Conservation (phyloP, 1,139 yeast genomes). For the Keqinozyma sinolaborantium region DNA sequence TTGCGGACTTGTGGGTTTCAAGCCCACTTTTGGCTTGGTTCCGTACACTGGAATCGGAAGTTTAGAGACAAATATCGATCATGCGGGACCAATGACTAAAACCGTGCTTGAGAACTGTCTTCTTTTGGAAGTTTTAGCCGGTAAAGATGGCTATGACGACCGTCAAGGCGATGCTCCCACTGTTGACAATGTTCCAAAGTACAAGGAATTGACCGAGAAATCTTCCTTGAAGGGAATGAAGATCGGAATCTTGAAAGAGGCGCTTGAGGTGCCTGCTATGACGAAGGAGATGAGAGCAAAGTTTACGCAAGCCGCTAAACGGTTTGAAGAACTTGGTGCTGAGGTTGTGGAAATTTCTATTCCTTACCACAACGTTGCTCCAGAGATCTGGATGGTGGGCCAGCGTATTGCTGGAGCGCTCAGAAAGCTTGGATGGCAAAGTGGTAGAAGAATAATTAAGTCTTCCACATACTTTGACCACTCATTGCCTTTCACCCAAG, state of each 20-base stretch:
- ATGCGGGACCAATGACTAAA: conserved; percentile 12
- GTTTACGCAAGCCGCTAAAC: conserved; percentile 32
- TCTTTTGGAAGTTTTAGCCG: conserved; percentile 27
- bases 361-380: conserved; percentile 28
- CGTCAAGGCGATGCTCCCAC: conserved; percentile 20
- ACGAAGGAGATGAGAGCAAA: conserved; percentile 19
- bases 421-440: conserved; percentile 12
- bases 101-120: conserved; percentile 27
- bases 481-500: conserved; percentile 6
- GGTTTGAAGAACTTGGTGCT: conserved; percentile 42
- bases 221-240: conserved; percentile 52
- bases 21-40: conserved; percentile 13
- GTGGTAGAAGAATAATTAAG: conserved; percentile 7
- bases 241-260: conserved; percentile 27
- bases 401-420: conserved; percentile 22
- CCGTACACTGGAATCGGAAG: conserved; percentile 14
- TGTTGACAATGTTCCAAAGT: conserved; percentile 34
- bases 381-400: conserved; percentile 30
- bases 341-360: conserved; percentile 31
- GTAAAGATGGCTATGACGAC: conserved; percentile 30
- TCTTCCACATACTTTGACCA: conserved; percentile 7
- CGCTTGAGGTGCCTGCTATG: conserved; percentile 26
- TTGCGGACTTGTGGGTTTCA: conserved; percentile 13
- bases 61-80: conserved; percentile 12
- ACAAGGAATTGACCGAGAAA: conserved; percentile 18